phyloP scores from a whole-genome alignment of 2,329 filamentous ascomycete genomes.

The Huntiella decipiens region DNA sequence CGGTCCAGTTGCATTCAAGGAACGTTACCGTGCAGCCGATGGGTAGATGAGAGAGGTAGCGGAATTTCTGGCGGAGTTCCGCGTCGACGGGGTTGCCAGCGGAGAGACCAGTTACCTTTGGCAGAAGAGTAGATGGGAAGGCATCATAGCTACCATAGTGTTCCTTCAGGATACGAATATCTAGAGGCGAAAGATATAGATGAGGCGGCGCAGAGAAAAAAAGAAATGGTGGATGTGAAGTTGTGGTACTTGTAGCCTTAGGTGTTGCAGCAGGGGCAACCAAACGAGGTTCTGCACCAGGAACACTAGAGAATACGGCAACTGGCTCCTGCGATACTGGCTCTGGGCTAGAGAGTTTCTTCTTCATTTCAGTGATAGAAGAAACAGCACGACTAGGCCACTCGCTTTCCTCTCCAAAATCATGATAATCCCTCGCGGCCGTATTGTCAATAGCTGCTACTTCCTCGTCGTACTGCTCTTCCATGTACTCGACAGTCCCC shows the following conservation, averaged over 20 bases:
- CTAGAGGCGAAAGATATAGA: slow-evolving; percentile 74
- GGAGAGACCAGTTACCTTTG: slow-evolving; percentile 74
- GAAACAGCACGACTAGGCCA: slow-evolving; percentile 76
- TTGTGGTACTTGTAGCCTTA: not conserved
- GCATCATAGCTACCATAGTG: slow-evolving; percentile 67
- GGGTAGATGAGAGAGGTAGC: slow-evolving; percentile 73
- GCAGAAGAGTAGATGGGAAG: slow-evolving; percentile 73
- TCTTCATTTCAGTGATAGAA: slow-evolving; percentile 54
- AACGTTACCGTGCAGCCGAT: slow-evolving; percentile 84
- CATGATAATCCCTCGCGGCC: slow-evolving; percentile 71
- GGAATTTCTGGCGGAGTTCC: slow-evolving; percentile 60
- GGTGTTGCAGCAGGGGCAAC: not conserved
- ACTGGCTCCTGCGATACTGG: slow-evolving; percentile 9
- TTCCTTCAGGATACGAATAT: slow-evolving; percentile 80
- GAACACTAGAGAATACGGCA: slow-evolving; percentile 14
- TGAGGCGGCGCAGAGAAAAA: slow-evolving; percentile 81
- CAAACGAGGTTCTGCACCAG: slow-evolving; percentile 17
- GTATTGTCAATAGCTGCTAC: slow-evolving; percentile 55
- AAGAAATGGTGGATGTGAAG: slow-evolving; percentile 22
- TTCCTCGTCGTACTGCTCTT: slow-evolving; percentile 59
- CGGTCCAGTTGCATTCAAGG: slow-evolving; percentile 87
- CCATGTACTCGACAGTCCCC: slow-evolving; percentile 76
- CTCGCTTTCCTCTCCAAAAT: slow-evolving; percentile 83
- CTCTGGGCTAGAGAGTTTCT: slow-evolving; percentile 32
- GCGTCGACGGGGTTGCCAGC: slow-evolving; percentile 79